Evolutionary conservation across 148 eudicot genomes (phyloP), one percentile per base, ranked within the genome.

Genomic region (Silene uniflora): DNA sequence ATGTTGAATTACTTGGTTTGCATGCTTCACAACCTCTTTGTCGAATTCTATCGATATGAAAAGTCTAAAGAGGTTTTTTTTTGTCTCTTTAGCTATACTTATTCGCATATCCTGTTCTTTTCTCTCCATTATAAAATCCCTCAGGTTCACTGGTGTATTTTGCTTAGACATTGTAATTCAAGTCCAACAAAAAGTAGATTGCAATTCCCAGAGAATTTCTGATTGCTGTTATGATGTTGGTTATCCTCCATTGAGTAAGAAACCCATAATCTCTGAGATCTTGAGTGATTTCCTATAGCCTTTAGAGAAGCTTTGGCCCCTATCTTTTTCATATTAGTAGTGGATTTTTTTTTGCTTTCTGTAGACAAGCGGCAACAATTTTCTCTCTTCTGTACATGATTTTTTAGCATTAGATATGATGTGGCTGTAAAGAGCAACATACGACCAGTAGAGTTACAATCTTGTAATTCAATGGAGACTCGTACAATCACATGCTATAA

Each of bases 21-120:
- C 59, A 82, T 79, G 83, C 86, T 92, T 73, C 81, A 92, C 85
- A 91, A 90, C 69, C 75, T 83, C 70, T 91, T 87, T 69, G 82
- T 92, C 25, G 84, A 86, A 73, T 84, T 86, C 58, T 82, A 88
- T 78, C 86, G 86, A 78, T 76, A 80, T 62, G 81, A 86, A 63
- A 80, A 69, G 70, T 64, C 84, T 76, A 78, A 86, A 77, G 89
- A 92, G 99, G 99, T 58, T 76, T 12, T 80, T 6, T 74, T 52
- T 68, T n/a, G 2, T n/a, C 16, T 9, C 14, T n/a, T 39, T 16
- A 17, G 46, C 11, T 44, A 75, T 44, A 32, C n/a, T 35, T 73
- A 6, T 47, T 7, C 21, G 21, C 7, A 35, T 46, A 14, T 63
- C 60, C 21, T 75, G 6, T 39, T 22, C 35, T 32, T 58, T 46